Evolutionary conservation across 164 flowering plant species (phyloP), one percentile per base, ranked within the genome.

Genomic region (Magnolia changhungtana): DNA sequence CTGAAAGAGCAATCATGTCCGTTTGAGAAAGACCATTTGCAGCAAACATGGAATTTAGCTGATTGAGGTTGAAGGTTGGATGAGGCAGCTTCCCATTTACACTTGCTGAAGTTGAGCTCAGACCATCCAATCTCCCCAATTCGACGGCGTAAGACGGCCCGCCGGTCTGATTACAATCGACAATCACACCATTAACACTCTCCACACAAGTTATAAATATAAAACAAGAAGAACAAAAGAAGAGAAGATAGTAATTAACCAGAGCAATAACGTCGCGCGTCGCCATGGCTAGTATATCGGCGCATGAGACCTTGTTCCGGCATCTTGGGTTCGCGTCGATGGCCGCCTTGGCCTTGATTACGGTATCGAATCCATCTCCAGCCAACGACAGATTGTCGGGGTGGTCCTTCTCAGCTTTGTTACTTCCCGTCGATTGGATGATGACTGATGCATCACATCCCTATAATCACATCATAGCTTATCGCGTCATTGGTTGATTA

Each of bases 1-100:
- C 96, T 74, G 95, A 90, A 52, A 93, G 93, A 67, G 98, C 97
- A 64, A 93, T 87, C 95, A 95, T 90, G 79, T 95, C 98, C 0
- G 80, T 45, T 45, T 85, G 97, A 65, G 86, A 16, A 16, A 92
- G 90, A 2, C 91, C 90, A 73, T 84, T 11, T 0, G 79, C 20
- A 63, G 84, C 84, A 78, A 95, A 95, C 84, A 93, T 29, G 63
- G 89, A 1, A 78, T 84, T 93, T 68, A 91, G 95, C 81, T 89
- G 87, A 77, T 84, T 55, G 27, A 90, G 76, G 69, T 84, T 87
- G 86, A 88, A 87, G 51, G 69, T 74, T 6, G 97, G 93, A 13
- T 84, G 76, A 4, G 98, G 98, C 63, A 93, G 86, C 23, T 79
- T 87, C 16, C 92, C 94, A 7, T 83, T 69, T 0, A 92, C 97